Evolutionary conservation across 2,329 filamentous ascomycete genomes (phyloP), one percentile per base, ranked within the genome.

Genomic region (Pseudogymnoascus sp.): DNA sequence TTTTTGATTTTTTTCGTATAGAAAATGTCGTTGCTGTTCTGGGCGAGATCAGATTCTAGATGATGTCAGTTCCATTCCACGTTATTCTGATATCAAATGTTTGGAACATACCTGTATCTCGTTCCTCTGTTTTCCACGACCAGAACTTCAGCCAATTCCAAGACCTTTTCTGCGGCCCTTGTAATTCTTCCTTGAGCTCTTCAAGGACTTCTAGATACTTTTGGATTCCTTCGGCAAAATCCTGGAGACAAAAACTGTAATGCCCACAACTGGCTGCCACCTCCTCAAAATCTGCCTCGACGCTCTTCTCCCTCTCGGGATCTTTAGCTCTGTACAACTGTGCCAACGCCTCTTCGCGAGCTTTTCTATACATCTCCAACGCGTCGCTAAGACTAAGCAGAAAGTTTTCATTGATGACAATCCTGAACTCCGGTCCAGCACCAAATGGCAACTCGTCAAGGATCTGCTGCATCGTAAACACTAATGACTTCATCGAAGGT

Each of bases 211-310:
- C 86, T 51, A 99, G 77, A 70, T 96, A 95, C 11, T 84, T 84
- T 68, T 90, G 86, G 78, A 96, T 90, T 72, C 97, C 92, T 73
- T 96, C 90, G 0, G 92, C 93, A 72, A 98, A 93, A 69, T 95
- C 90, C 67, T 95, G 85, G 25, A 99, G 80, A 48, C 90, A 96
- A 74, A 95, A 97, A 73, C 90, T 93, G 73, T 98, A 99, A 76
- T 98, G 93, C 0, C 95, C 93, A 72, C 95, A 99, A 64, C 93
- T 96, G n/a, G 95, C 93, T 43, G 93, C 93, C 10, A 98, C 93
- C 75, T 99, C 95, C 74, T 99, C 95, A 64, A 96, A 92, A 74
- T 98, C 95, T 2, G 93, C 95, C 72, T 96, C 89, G 7, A 93
- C 83, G 67, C 89, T 89, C 45, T 86, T 83, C 2, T 86, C 80